Evolutionary conservation across 192 early-diverging fungal genomes (phyloP).

Genomic region (Coemansia sp.): DNA sequence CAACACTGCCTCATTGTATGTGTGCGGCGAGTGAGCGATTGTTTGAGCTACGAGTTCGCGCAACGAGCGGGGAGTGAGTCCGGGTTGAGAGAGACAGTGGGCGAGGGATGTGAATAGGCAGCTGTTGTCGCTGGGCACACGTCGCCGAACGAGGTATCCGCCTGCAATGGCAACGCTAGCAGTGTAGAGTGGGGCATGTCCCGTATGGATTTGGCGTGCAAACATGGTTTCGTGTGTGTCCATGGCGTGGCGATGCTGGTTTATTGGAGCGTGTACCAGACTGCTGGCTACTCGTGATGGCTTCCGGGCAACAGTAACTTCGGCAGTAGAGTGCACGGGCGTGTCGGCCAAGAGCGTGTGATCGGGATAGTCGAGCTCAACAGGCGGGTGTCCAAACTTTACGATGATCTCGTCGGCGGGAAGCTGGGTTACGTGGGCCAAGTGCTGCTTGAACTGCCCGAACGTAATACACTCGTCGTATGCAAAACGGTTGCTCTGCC

Average conservation of each 20-base stretch:
- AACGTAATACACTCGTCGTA: slow-evolving; percentile 12
- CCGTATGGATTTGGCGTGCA: not conserved
- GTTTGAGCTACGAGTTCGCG: slow-evolving; percentile 38
- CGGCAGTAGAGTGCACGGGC: slow-evolving; percentile 8
- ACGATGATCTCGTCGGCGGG: slow-evolving; percentile 11
- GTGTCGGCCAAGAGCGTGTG: slow-evolving; percentile 19
- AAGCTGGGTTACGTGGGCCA: slow-evolving; percentile 18
- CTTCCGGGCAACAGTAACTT: slow-evolving; percentile 2
- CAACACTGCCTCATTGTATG: slow-evolving; percentile 59
- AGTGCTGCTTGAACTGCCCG: slow-evolving; percentile 26
- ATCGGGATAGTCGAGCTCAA: slow-evolving; percentile 21
- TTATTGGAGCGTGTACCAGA: not conserved
- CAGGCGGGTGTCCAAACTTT: slow-evolving; percentile 33
- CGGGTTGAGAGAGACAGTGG: slow-evolving; percentile 22
- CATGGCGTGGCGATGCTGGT: not conserved
- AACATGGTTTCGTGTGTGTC: not conserved
- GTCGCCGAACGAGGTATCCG: slow-evolving; percentile 34
- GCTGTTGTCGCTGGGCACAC: slow-evolving; percentile 59
- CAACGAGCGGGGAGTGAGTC: slow-evolving; percentile 15
- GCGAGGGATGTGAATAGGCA: slow-evolving; percentile 62
- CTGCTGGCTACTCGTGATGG: not conserved
- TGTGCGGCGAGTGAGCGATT: slow-evolving; percentile 49
- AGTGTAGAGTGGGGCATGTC: not conserved
- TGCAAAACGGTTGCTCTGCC: not conserved
- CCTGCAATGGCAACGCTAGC: slow-evolving; percentile 6